phyloP scores from a whole-genome alignment of 2,329 filamentous ascomycete genomes.

The Didymellaceae sp. region DNA sequence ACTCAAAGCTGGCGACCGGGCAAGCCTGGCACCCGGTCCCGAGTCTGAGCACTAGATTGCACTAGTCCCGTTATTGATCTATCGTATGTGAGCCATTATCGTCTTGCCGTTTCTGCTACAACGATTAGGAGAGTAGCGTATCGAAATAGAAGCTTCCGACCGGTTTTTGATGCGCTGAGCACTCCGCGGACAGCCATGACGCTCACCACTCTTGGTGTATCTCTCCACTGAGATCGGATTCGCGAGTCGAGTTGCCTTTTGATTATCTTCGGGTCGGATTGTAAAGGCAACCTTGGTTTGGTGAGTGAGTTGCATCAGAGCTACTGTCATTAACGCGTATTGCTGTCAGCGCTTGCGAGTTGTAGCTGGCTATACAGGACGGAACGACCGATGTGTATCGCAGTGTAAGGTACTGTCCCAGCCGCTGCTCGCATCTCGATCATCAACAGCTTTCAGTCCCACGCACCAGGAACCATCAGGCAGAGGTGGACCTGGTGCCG shows the following conservation, averaged over 20 bases:
- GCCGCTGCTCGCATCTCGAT: neutral
- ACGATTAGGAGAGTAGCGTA: constrained; percentile 9
- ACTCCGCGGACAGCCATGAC: too few relatives aligned
- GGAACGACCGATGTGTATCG: too few relatives aligned
- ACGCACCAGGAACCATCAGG: constrained; percentile 12
- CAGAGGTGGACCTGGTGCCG: constrained; percentile 11
- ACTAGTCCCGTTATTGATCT: constrained; percentile 1
- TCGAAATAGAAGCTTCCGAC: neutral
- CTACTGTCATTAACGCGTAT: too few relatives aligned
- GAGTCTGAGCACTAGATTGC: neutral
- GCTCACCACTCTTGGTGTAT: too few relatives aligned
- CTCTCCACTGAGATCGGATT: too few relatives aligned
- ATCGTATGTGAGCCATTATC: constrained; percentile 5
- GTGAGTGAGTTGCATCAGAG: too few relatives aligned
- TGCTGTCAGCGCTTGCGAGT: too few relatives aligned
- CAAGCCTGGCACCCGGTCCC: constrained; percentile 3
- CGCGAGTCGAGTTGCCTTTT: too few relatives aligned
- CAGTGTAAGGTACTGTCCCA: neutral
- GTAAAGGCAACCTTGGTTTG: too few relatives aligned
- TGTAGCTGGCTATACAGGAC: too few relatives aligned
- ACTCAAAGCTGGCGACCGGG: neutral
- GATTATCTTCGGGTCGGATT: too few relatives aligned
- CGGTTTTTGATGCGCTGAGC: too few relatives aligned
- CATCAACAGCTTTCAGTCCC: neutral
- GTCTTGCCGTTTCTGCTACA: constrained; percentile 4